These are phyloP conservation scores for Erodium trifolium DNA, from an alignment of 441 rosid species.

Conservation along the genomic window DNA sequence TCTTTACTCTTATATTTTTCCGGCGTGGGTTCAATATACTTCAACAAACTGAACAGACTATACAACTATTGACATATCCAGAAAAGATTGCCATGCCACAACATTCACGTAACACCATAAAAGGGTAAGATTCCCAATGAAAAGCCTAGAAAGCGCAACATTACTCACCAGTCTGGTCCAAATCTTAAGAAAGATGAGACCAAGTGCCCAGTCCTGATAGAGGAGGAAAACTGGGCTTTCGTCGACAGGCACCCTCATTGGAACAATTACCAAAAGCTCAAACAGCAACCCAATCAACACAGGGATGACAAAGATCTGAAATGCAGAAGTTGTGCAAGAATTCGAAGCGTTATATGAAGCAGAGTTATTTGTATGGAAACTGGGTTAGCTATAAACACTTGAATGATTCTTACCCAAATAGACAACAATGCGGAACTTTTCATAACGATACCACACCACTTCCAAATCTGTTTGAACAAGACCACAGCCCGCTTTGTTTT, in stretches of 20 bases:
- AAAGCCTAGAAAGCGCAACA: neutral
- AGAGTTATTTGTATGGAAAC: neutral
- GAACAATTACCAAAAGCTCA: slow-evolving; percentile 95
- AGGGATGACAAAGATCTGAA: slow-evolving; percentile 79
- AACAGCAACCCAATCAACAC: slow-evolving; percentile 84
- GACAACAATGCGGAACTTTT: slow-evolving; percentile 74
- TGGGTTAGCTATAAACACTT: neutral
- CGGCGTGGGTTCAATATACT: too few relatives aligned
- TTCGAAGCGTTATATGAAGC: neutral
- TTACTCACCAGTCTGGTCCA: slow-evolving; percentile 85
- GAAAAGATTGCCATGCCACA: too few relatives aligned
- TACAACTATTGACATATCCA: too few relatives aligned
- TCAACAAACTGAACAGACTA: too few relatives aligned
- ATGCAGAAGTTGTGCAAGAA: slow-evolving; percentile 6
- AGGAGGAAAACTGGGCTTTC: slow-evolving; percentile 96
- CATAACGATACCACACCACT: slow-evolving; percentile 74
- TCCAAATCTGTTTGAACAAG: slow-evolving; percentile 62
- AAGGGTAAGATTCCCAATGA: too few relatives aligned
- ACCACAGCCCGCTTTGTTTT: slow-evolving; percentile 60
- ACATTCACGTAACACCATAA: too few relatives aligned
- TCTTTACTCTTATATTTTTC: too few relatives aligned
- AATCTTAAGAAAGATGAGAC: slow-evolving; percentile 87
- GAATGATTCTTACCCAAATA: slow-evolving; percentile 58
- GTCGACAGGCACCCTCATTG: slow-evolving; percentile 96
- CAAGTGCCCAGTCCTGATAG: slow-evolving; percentile 98